Base-by-base conservation (phyloP, 495 filamentous ascomycete species). In the Podospora australis region DNA sequence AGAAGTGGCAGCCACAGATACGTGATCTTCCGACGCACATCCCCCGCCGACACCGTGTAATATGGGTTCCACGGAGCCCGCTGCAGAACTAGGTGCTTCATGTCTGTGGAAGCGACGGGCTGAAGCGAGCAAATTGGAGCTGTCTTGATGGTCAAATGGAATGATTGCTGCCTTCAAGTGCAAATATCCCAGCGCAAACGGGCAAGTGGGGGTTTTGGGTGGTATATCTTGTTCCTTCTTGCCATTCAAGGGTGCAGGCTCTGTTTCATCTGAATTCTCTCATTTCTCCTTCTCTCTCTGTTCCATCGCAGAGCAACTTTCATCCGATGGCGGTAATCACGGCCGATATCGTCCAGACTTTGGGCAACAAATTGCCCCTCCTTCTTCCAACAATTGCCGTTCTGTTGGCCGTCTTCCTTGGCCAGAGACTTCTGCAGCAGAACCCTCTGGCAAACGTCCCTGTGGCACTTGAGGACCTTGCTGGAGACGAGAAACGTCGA, bases 401-500 rank as follows among this genome's bases (percentile, higher is more conserved):
- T 19, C 36, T 62, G 5, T 8, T 65, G 5, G 53, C 42, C 9
- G 46, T 59, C 0, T 38, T 64, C 9, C 39, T 68, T 22, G 6
- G 62, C 24, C 63, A 59, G 11, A 46, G 41, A 29, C 32, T 67
- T 6, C 14, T 64, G 8, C 28, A 43, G 2, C 2, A 24, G 13
- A 46, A 42, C 7, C 42, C 53, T 3, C 29, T 55, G 11, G 40
- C 54, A 1, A 50, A 52, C 1, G 13, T 70, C 16, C 66, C 68
- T 5, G 39, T 66, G 0, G 55, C 63, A 0, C 62, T 65, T 5
- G 13, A 42, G 9, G 63, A 67, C 6, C 49, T 60, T n/a, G 63
- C 58, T 34, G 54, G 49, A 17, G 50, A 60, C 0, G 58, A 67
- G 38, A 68, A 69, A 49, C 48, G 59, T 25, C 51, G 63, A 22